phyloP scores from a whole-genome alignment of 768 basidiomycete species.

The Inosperma sp. region DNA sequence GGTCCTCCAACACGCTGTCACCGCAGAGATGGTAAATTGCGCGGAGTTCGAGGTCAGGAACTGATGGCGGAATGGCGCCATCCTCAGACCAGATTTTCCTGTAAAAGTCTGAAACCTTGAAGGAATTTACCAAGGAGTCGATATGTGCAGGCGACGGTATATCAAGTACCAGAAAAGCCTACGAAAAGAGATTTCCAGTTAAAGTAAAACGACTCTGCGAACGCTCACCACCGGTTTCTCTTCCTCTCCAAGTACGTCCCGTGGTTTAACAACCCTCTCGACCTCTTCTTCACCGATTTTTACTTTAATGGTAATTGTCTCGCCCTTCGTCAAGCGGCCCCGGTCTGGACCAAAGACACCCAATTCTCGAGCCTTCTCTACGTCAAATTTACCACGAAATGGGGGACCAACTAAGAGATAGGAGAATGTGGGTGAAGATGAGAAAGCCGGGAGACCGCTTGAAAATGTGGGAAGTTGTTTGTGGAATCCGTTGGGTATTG shows the following conservation, averaged over 20 bases:
- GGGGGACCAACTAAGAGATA: slow-evolving; percentile 52
- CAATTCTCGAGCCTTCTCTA: slow-evolving; percentile 53
- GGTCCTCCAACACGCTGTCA: slow-evolving; percentile 62
- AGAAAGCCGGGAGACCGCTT: slow-evolving; percentile 8
- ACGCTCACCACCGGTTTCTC: slow-evolving; percentile 44
- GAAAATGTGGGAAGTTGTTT: slow-evolving; percentile 36
- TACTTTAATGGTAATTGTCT: slow-evolving; percentile 53
- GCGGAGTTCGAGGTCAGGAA: slow-evolving; percentile 39
- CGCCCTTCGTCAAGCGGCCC: slow-evolving; percentile 58
- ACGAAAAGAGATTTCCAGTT: slow-evolving; percentile 1
- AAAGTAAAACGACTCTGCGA: not conserved
- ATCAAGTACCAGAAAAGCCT: slow-evolving; percentile 69
- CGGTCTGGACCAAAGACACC: slow-evolving; percentile 60
- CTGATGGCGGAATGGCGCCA: slow-evolving; percentile 33
- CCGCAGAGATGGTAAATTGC: slow-evolving; percentile 72
- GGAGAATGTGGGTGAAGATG: slow-evolving; percentile 37
- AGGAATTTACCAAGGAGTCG: slow-evolving; percentile 44
- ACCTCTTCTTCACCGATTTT: slow-evolving; percentile 39
- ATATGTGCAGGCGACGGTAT: slow-evolving; percentile 61
- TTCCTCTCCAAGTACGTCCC: slow-evolving; percentile 54
- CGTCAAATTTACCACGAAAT: slow-evolving; percentile 69
- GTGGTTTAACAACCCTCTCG: slow-evolving; percentile 50
- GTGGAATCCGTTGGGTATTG: slow-evolving; percentile 33
- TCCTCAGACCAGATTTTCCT: slow-evolving; percentile 45
- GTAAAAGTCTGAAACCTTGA: slow-evolving; percentile 45